phyloP scores from a whole-genome alignment of 371 early-diverging fungal species.

The Mucor indicus region DNA sequence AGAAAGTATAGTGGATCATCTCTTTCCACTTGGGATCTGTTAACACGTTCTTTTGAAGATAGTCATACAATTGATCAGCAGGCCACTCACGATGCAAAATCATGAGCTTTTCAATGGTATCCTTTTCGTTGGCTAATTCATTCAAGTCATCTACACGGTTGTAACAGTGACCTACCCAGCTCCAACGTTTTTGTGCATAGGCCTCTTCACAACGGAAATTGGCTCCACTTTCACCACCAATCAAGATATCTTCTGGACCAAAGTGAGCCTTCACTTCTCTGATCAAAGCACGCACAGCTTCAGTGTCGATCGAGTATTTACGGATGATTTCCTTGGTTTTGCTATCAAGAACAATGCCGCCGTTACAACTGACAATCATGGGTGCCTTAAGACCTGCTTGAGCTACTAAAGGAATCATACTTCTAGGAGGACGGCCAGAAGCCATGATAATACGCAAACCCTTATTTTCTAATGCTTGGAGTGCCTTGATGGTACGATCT shows the following conservation, averaged over 20 bases:
- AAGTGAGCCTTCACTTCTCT: constrained; percentile 22
- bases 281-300: constrained; percentile 20
- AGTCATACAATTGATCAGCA: constrained; percentile 21
- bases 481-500: constrained; percentile 22
- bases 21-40: constrained; percentile 21
- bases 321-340: constrained; percentile 23
- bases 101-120: constrained; percentile 37
- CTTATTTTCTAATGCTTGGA: constrained; percentile 29
- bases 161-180: constrained; percentile 14
- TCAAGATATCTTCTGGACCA: constrained; percentile 20
- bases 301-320: constrained; percentile 28
- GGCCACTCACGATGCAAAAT: constrained; percentile 32
- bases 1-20: constrained; percentile 37
- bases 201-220: constrained; percentile 33
- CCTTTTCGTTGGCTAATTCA: constrained; percentile 19
- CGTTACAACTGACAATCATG: constrained; percentile 35
- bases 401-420: constrained; percentile 29
- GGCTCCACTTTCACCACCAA: constrained; percentile 33
- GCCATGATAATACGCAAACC: constrained; percentile 35
- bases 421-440: constrained; percentile 36
- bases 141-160: constrained; percentile 19
- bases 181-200: constrained; percentile 27
- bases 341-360: constrained; percentile 35
- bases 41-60: constrained; percentile 26
- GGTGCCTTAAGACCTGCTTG: constrained; percentile 26